Evolutionary conservation across 225 moss, liverwort and hornwort species (phyloP).

Genomic region (Antitrichia curtipendula): DNA sequence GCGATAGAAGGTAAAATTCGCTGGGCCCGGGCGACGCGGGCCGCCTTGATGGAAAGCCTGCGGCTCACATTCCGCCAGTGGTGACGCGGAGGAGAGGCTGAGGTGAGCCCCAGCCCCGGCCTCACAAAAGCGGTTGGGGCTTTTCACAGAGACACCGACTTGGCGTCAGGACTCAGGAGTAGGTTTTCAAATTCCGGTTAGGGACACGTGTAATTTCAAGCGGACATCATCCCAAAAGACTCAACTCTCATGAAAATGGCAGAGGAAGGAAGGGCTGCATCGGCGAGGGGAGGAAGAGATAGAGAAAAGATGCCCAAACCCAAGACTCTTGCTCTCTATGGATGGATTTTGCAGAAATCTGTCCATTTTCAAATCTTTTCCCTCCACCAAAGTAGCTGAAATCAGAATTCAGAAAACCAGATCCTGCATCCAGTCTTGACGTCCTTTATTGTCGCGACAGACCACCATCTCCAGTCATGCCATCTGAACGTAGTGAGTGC

Average conservation of each 20-base stretch:
- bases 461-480: background rate
- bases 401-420: background rate
- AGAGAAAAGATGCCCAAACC: background rate
- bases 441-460: no score
- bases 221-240: background rate
- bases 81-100: background rate
- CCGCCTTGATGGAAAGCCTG: background rate
- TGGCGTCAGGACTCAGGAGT: background rate
- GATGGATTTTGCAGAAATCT: background rate
- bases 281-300: background rate
- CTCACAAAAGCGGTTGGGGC: background rate
- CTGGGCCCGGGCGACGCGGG: background rate
- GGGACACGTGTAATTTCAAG: background rate
- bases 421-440: background rate
- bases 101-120: background rate
- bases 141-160: background rate
- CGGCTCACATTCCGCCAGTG: background rate
- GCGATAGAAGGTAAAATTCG: background rate
- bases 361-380: background rate
- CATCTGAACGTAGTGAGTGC: background rate
- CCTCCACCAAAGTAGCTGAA: background rate
- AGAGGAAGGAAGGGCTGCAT: background rate
- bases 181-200: background rate
- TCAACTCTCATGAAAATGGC: no score
- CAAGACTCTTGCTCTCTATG: background rate